These are phyloP conservation scores for Cordyceps cicadae DNA, from an alignment of 2,329 filamentous ascomycete genomes.

Conservation along the genomic window DNA sequence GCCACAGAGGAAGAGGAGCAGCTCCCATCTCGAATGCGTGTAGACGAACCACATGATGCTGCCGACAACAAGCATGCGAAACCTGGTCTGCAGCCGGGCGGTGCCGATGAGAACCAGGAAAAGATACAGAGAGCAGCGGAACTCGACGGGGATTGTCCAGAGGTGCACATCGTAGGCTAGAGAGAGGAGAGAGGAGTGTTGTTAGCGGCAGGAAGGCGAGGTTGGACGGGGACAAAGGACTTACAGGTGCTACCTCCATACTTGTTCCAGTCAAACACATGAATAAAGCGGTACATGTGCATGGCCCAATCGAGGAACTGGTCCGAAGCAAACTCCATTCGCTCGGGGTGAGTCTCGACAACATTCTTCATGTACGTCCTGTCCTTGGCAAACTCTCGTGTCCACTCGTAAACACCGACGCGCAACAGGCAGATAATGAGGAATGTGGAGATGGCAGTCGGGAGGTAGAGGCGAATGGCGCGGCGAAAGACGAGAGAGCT, in stretches of 20 bases:
- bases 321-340: slow-evolving; percentile 27
- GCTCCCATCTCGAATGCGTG: slow-evolving; percentile 43
- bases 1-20: slow-evolving; percentile 46
- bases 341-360: slow-evolving; percentile 38
- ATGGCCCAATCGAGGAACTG: slow-evolving; percentile 39
- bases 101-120: slow-evolving; percentile 46
- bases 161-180: slow-evolving; percentile 47
- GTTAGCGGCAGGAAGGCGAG: slow-evolving; percentile 19
- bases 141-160: slow-evolving; percentile 57
- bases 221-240: slow-evolving; percentile 14
- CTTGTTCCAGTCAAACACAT: slow-evolving; percentile 42
- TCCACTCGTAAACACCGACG: slow-evolving; percentile 40
- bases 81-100: slow-evolving; percentile 33
- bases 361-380: slow-evolving; percentile 38
- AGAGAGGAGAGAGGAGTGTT: background rate
- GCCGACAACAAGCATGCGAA: slow-evolving; percentile 35
- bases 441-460: slow-evolving; percentile 42
- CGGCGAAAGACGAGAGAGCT: slow-evolving; percentile 45
- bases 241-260: slow-evolving; percentile 38
- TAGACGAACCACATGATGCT: slow-evolving; percentile 37
- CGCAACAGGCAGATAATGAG: slow-evolving; percentile 36
- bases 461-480: slow-evolving; percentile 43
- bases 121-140: slow-evolving; percentile 48
- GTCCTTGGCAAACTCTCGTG: slow-evolving; percentile 37
- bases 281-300: slow-evolving; percentile 42